Evolutionary conservation across 2,329 filamentous ascomycete genomes (phyloP), one percentile per base, ranked within the genome.

Genomic region (Botrytis pseudocinerea): DNA sequence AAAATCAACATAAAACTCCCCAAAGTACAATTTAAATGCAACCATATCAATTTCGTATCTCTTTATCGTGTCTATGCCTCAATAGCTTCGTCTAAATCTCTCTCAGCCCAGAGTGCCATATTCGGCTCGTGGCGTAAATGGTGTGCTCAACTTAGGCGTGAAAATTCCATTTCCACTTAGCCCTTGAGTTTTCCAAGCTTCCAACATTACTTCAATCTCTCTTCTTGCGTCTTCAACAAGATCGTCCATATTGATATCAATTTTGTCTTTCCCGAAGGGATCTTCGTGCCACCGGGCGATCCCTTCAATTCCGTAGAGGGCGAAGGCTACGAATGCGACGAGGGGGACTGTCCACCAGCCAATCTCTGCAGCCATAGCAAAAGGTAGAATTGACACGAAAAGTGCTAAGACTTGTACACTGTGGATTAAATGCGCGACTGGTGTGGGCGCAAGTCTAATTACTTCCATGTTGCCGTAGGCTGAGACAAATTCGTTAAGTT

Each of bases 231-330:
- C 89, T 76, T 89, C 88, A 4, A 88, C 87, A 68, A 91, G 87
- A 5, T 87, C 88, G 79, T 91, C 89, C 85, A 91, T 89, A 78
- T 90, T 90, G 81, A 91, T 91, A 78, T 91, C 89, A 73, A 90
- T 90, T 78, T 86, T 85, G 76, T 90, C 89, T 72, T 89, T 89
- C 2, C 89, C 89, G 78, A 91, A 91, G 1, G 89, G 89, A 78
- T 91, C 89, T 78, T 91, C 89, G 1, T 91, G 82, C 79, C 90
- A 78, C 68, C 77, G 75, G n/a, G 79, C 79, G 63, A 80, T 89
- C 5, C 85, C 85, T 18, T 88, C 89, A 71, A 91, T 91, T 1
- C 62, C 77, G 71, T 74, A 79, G 2, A 91, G 82, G 0, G 89
- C 91, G 77, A 91, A 91, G 5, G 86, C 85, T 7, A 91, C 85